Evolutionary conservation across 2,329 filamentous ascomycete genomes (phyloP).

Genomic region (Plectosphaerella cucumerina): DNA sequence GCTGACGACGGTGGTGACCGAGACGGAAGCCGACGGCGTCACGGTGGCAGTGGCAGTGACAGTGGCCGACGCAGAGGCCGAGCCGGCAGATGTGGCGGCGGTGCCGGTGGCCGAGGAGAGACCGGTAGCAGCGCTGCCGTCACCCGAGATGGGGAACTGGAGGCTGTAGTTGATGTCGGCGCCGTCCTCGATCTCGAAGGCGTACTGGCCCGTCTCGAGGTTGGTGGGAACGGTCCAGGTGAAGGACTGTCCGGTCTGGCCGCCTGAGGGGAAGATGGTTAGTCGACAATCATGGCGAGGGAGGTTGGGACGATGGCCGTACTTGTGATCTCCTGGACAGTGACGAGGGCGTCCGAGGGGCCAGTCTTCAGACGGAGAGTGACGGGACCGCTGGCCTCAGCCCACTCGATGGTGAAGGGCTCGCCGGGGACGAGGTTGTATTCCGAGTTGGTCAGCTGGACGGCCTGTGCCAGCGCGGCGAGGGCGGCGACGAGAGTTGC

Average conservation of each 20-base stretch:
- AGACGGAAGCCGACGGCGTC: no score
- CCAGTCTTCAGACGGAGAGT: slow-evolving; percentile 38
- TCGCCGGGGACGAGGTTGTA: slow-evolving; percentile 29
- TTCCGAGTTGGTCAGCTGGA: slow-evolving; percentile 27
- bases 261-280: background rate
- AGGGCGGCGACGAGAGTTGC: slow-evolving; percentile 18
- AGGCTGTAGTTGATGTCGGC: slow-evolving; percentile 37
- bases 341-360: slow-evolving; percentile 24
- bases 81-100: background rate
- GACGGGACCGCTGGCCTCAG: slow-evolving; percentile 32
- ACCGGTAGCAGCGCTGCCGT: slow-evolving; percentile 11
- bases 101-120: background rate
- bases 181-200: slow-evolving; percentile 40
- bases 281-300: no score
- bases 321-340: slow-evolving; percentile 31
- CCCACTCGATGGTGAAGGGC: slow-evolving; percentile 41
- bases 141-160: slow-evolving; percentile 32
- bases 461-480: slow-evolving; percentile 24
- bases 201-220: slow-evolving; percentile 35
- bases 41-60: no score
- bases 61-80: no score
- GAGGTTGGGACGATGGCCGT: slow-evolving; percentile 14
- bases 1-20: no score
- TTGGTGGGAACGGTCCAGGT: slow-evolving; percentile 32
- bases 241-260: slow-evolving; percentile 26